Evolutionary conservation across 345 rosid genomes (phyloP), one percentile per base, ranked within the genome.

Genomic region (Arabidopsis arenosa): DNA sequence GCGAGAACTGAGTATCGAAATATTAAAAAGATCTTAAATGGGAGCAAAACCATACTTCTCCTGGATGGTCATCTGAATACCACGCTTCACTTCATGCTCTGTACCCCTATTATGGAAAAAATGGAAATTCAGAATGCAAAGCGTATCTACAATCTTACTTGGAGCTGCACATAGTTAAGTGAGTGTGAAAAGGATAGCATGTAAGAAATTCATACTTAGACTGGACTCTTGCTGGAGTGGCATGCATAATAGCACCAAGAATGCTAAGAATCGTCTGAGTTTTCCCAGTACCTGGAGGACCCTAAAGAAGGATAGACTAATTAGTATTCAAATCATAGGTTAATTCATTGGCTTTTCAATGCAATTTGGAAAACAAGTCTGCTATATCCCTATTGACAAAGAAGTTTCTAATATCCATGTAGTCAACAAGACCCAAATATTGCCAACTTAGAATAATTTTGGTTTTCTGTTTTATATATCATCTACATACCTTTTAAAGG

Each of bases 221-320:
- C 32, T 81, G 87, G 63, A 89, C 69, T 79, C 93, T 85, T 54
- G 86, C 87, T 49, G 99, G 99, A 76, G 91, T 86, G 41, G 99
- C 97, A 84, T 95, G 99, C 90, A 95, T 83, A 81, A 95, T 84
- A 39, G 97, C 97, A 85, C 99, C 91, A 37, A 95, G 88, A 69
- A 95, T 87, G 17, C 96, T 91, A 75, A 95, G 93, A 80, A 95
- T 92, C 37, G 99, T 92, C 85, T 95, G 97, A 56, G 97, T 95
- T 81, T 95, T 95, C 70, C 99, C 99, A 7, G 97, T 95, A 77
- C 99, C 99, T 64, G 99, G 99, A 40, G 99, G 99, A 9, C 99
- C 99, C 99, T 94, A 78, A 49, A 82, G 64, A 76, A 80, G 30
- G 36, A 68, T 40, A 26, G 35, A 68, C 7, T 54, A 62, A 68